phyloP scores from a whole-genome alignment of 768 basidiomycete species.

The Podaxis rugospora region DNA sequence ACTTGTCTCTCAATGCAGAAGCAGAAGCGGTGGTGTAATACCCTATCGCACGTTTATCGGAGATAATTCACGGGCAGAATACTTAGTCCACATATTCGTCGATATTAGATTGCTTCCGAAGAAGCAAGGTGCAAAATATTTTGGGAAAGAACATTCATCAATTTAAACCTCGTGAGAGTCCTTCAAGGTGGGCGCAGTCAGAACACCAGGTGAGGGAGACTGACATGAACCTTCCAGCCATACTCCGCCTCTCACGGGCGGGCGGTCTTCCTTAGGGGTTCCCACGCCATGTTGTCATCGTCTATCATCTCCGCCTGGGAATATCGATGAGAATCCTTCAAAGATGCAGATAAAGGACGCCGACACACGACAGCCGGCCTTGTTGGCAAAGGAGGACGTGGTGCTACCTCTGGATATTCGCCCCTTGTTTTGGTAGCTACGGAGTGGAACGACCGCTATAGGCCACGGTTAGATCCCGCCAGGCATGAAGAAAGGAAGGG shows the following conservation, averaged over 20 bases:
- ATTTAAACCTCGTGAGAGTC: too few species aligned
- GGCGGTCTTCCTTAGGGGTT: constrained; percentile 1
- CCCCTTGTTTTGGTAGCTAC: background rate
- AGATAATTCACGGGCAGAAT: background rate
- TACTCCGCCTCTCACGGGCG: background rate
- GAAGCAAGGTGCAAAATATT: background rate
- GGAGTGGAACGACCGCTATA: background rate
- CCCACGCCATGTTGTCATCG: constrained; percentile 16
- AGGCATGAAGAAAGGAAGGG: background rate
- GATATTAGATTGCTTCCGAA: background rate
- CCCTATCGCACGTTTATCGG: background rate
- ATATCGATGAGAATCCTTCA: background rate
- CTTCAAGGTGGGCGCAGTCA: background rate
- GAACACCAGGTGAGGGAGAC: background rate
- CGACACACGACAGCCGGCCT: background rate
- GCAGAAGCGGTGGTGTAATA: background rate
- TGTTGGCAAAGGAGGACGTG: background rate
- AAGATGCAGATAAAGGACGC: background rate
- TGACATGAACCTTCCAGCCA: background rate
- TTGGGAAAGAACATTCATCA: background rate
- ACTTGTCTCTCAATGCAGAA: background rate
- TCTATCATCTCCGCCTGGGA: constrained; percentile 14
- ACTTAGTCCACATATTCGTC: background rate
- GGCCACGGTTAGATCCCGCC: background rate
- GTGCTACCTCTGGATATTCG: background rate